Evolutionary conservation across 2,329 filamentous ascomycete genomes (phyloP).

Genomic region (Venturia nashicola): DNA sequence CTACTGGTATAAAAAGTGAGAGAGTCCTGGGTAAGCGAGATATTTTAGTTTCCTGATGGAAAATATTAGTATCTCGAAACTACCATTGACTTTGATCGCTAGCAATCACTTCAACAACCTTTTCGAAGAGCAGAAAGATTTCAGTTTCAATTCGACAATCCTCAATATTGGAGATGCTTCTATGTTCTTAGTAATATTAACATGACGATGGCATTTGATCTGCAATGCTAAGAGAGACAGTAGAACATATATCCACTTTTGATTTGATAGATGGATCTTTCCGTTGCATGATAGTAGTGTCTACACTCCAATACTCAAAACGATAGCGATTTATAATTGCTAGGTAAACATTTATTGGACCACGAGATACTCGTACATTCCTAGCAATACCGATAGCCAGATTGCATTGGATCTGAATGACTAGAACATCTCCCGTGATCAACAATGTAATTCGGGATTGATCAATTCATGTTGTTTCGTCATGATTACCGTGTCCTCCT

Average conservation of each 20-base stretch:
- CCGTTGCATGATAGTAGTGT: no score
- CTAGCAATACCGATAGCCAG: no score
- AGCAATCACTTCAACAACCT: neutral
- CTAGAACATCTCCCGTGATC: no score
- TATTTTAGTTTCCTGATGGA: neutral
- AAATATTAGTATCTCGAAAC: neutral
- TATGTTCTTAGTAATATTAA: neutral
- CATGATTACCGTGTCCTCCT: no score
- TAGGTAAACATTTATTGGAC: no score
- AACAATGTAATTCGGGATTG: no score
- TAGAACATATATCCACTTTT: neutral
- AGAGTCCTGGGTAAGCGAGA: neutral
- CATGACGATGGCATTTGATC: neutral
- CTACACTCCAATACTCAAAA: no score
- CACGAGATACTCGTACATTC: no score
- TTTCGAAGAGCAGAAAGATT: neutral
- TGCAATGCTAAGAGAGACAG: neutral
- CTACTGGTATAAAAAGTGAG: neutral
- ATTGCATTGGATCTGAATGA: no score
- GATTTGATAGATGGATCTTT: no score
- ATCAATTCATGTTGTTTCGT: no score
- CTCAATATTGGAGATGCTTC: neutral
- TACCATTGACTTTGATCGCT: neutral
- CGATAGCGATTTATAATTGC: no score
- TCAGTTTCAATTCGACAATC: neutral